phyloP scores from a whole-genome alignment of 305 asterid species.

The Rubia occidens region DNA sequence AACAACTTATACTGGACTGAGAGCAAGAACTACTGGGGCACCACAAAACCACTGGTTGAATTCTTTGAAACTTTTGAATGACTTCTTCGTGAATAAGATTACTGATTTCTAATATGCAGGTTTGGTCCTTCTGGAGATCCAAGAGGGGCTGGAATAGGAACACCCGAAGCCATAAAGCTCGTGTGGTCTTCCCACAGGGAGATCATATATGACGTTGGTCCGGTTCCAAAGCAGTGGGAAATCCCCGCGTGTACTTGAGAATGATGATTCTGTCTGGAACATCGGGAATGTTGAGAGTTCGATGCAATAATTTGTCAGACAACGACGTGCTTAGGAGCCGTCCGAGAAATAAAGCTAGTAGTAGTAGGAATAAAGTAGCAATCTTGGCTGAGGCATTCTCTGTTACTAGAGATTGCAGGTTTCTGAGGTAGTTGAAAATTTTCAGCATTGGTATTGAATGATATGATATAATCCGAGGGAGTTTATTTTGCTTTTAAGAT shows the following conservation, averaged over 20 bases:
- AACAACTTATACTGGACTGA: conserved; percentile 78
- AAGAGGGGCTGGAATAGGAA: conserved; percentile 78
- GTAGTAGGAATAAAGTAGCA: background rate
- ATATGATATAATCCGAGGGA: background rate
- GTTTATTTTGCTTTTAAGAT: background rate
- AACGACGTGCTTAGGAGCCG: background rate
- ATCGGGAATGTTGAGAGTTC: background rate
- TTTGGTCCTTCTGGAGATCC: conserved; percentile 91
- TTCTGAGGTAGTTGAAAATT: background rate
- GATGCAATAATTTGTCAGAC: background rate
- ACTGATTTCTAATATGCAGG: conserved; percentile 28
- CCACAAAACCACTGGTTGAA: conserved; percentile 85
- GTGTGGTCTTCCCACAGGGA: conserved; percentile 87
- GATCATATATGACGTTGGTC: conserved; percentile 59
- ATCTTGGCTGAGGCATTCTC: background rate
- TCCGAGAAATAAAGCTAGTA: background rate
- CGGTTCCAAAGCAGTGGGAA: conserved; percentile 50
- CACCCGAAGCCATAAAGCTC: conserved; percentile 72
- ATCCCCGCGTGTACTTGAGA: conserved; percentile 33
- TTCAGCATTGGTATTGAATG: background rate
- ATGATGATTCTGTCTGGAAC: conserved; percentile 1
- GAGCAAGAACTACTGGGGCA: conserved; percentile 94
- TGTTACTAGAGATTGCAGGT: background rate
- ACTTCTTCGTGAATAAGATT: background rate
- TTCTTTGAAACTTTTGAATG: too few species aligned